Percentiles rank a stretch among this genome's conserved stretches.
Evolutionary conservation across 2,329 filamentous ascomycete species (phyloP).

Genomic region (Pseudophaeomoniella oleicola): DNA sequence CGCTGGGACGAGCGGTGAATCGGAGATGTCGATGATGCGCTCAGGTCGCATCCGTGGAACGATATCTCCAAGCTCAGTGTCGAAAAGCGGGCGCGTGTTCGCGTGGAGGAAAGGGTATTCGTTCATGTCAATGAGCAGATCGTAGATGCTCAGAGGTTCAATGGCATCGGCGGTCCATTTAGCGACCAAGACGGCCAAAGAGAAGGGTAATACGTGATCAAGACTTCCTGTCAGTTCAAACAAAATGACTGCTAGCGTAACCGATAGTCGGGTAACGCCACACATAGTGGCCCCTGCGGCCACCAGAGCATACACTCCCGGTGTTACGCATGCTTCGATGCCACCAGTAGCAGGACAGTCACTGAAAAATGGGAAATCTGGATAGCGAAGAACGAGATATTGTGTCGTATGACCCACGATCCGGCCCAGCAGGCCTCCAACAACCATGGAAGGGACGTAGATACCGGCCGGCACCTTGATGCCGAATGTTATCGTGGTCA

Average conservation of each 20-base stretch:
- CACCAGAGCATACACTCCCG: conserved; percentile 91
- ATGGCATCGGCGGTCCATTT: conserved; percentile 97
- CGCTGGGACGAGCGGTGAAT: conserved; percentile 66
- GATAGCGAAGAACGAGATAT: conserved; percentile 60
- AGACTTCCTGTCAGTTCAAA: conserved; percentile 93
- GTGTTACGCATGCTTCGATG: conserved; percentile 75
- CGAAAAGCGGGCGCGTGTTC: conserved; percentile 84
- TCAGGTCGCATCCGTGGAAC: conserved; percentile 60
- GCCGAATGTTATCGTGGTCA: conserved; percentile 86
- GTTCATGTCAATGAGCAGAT: conserved; percentile 91
- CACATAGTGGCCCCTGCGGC: conserved; percentile 97
- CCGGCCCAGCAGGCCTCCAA: conserved; percentile 81
- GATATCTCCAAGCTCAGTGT: conserved; percentile 75
- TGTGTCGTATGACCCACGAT: conserved; percentile 78
- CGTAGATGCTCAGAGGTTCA: conserved; percentile 82
- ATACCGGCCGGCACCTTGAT: conserved; percentile 95
- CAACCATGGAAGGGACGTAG: conserved; percentile 97
- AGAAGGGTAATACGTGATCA: conserved; percentile 91
- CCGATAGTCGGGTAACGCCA: conserved; percentile 81
- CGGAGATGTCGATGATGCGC: conserved; percentile 76
- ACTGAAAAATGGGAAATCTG: conserved; percentile 58
- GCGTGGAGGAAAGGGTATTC: conserved; percentile 96
- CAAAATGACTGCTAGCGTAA: conserved; percentile 85
- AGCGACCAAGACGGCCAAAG: conserved; percentile 77
- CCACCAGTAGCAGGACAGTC: conserved; percentile 49